Conservation (phyloP, 2,329 filamentous ascomycete genomes). For the Xylariaceae sp. region DNA sequence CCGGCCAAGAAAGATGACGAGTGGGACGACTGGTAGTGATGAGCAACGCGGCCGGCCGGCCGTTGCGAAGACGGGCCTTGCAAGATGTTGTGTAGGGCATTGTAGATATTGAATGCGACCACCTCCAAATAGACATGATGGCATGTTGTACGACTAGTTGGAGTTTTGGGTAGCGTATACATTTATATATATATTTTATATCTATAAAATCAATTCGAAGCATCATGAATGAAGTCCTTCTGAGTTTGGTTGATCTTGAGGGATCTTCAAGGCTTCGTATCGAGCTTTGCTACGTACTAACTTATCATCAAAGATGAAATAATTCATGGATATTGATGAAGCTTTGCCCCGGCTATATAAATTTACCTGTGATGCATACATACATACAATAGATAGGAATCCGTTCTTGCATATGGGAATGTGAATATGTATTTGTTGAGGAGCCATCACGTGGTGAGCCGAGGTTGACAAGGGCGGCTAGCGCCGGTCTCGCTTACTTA, state of each 20-base stretch:
- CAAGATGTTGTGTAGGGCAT: slow-evolving; percentile 12
- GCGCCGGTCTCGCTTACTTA: slow-evolving; percentile 35
- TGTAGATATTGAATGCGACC: neutral
- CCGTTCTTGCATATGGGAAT: neutral
- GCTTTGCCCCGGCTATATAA: neutral
- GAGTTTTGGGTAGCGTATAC: slow-evolving; percentile 32
- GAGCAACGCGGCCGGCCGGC: too few relatives aligned
- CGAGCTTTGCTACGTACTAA: neutral
- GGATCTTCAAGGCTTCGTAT: neutral
- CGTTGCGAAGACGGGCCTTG: neutral
- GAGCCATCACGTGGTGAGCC: slow-evolving; percentile 26
- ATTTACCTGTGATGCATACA: too few relatives aligned
- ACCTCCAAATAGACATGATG: slow-evolving; percentile 23
- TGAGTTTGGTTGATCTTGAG: neutral
- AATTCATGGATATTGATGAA: neutral
- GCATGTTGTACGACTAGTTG: slow-evolving; percentile 29
- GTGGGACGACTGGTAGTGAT: slow-evolving; percentile 68
- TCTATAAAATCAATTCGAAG: slow-evolving; percentile 13
- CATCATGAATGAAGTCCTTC: neutral
- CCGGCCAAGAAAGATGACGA: slow-evolving; percentile 56
- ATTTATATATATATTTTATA: slow-evolving; percentile 10
- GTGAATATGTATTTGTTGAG: neutral
- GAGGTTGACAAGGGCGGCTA: slow-evolving; percentile 32
- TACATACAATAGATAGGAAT: neutral
- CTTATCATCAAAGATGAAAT: neutral